Evolutionary conservation across 192 early-diverging fungal genomes (phyloP).

Genomic region (Chytriomyces sp.): DNA sequence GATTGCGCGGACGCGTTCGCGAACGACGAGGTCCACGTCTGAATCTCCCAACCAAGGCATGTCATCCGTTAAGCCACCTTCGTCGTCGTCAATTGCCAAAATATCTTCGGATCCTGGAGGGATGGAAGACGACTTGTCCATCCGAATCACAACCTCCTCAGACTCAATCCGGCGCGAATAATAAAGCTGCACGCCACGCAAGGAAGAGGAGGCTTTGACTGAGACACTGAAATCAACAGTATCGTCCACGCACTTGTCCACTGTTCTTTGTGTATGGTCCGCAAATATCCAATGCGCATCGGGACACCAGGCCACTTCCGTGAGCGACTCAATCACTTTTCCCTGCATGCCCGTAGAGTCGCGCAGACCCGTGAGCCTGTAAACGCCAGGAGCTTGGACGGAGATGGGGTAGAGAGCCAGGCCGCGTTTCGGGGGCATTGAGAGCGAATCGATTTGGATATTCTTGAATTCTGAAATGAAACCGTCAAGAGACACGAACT

Average conservation of each 20-base stretch:
- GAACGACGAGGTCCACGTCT: not conserved
- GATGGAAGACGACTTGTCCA: not conserved
- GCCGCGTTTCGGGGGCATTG: not conserved
- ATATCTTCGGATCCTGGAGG: not conserved
- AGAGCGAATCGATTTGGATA: constrained; percentile 8
- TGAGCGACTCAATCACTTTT: not conserved
- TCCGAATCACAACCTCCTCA: constrained; percentile 1
- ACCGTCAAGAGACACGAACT: constrained; percentile 32
- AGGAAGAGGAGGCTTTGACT: constrained; percentile 8
- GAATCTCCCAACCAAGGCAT: not conserved
- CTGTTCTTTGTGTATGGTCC: not conserved
- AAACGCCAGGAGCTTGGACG: constrained; percentile 30
- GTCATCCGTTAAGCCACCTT: not conserved
- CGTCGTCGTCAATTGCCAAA: not conserved
- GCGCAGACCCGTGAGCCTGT: constrained; percentile 17
- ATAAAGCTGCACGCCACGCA: not conserved
- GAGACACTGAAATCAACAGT: constrained; percentile 19
- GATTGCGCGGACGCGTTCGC: constrained; percentile 4
- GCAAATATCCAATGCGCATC: constrained; percentile 17
- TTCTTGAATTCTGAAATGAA: constrained; percentile 10
- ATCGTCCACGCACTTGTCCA: constrained; percentile 42
- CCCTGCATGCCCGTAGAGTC: constrained; percentile 25
- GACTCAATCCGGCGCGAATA: not conserved
- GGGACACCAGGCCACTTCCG: constrained; percentile 24
- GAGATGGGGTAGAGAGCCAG: constrained; percentile 17